Conservation (phyloP, 768 basidiomycete genomes). For the Hericium erinaceus region DNA sequence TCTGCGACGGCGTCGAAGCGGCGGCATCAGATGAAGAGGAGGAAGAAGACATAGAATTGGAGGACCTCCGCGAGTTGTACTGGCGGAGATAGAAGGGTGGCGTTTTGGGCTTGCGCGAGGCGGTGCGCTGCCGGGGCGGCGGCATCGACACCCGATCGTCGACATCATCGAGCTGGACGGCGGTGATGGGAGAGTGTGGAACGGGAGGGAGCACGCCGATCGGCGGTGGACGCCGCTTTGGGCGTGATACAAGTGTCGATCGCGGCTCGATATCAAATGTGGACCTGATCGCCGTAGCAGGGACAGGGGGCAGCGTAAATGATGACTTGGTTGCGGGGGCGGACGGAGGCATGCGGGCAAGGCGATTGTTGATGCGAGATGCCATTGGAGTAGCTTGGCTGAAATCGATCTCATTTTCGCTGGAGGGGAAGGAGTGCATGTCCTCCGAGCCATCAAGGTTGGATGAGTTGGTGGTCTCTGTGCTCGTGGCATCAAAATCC, state of each 20-base stretch:
- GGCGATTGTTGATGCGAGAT: slow-evolving; percentile 12
- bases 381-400: slow-evolving; percentile 18
- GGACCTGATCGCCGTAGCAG: slow-evolving; percentile 42
- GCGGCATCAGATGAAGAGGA: slow-evolving; percentile 13
- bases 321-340: slow-evolving; percentile 10
- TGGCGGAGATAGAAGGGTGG: slow-evolving; percentile 45
- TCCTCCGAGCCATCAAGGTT: slow-evolving; percentile 20
- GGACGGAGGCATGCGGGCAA: slow-evolving; percentile 2
- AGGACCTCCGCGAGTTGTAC: slow-evolving; percentile 5
- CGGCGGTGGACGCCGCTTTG: slow-evolving; percentile 52
- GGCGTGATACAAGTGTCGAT: slow-evolving; percentile 27
- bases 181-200: slow-evolving; percentile 59
- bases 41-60: slow-evolving; percentile 15
- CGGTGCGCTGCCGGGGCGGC: slow-evolving; percentile 36
- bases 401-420: slow-evolving; percentile 11
- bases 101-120: slow-evolving; percentile 45
- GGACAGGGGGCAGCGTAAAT: slow-evolving; percentile 20
- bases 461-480: slow-evolving; percentile 19
- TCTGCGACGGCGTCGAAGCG: slow-evolving; percentile 61
- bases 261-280: slow-evolving; percentile 36
- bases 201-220: slow-evolving; percentile 59
- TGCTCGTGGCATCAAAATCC: slow-evolving; percentile 39
- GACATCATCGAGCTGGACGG: slow-evolving; percentile 33
- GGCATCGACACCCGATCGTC: slow-evolving; percentile 10
- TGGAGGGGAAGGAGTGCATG: slow-evolving; percentile 19